phyloP scores from a whole-genome alignment of 352 stramenopile species.

The Phytophthora fragariaefolia region DNA sequence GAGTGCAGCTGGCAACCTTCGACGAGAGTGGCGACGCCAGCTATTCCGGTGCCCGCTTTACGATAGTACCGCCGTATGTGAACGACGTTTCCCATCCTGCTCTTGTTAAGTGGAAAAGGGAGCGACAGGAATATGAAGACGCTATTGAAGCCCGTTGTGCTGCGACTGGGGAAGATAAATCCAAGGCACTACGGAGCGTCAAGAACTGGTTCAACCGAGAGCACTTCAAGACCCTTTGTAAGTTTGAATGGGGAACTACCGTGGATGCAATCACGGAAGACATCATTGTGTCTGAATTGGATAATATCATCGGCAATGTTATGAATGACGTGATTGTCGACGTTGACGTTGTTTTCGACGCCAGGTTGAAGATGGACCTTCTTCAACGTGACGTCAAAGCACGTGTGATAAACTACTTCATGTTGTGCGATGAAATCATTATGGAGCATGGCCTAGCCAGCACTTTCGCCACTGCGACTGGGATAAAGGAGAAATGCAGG shows the following conservation, averaged over 20 bases:
- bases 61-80: conserved; percentile 5
- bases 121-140: conserved; percentile 3
- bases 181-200: background rate
- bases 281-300: background rate
- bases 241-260: background rate
- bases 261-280: background rate
- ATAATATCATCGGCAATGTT: conserved; percentile 4
- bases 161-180: background rate
- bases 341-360: conserved; percentile 19
- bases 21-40: background rate
- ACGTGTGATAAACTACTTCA: background rate
- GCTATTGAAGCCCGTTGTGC: background rate
- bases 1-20: background rate
- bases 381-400: background rate
- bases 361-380: background rate
- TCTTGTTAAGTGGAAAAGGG: conserved; percentile 5
- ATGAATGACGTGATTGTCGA: conserved; percentile 3
- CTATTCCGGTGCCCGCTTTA: no score
- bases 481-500: background rate
- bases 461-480: background rate
- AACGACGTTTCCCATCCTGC: conserved; percentile 10
- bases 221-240: background rate
- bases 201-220: background rate
- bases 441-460: background rate
- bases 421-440: background rate